These are phyloP conservation scores for Ailanthus altissimus DNA, from an alignment of 345 rosid genomes.

Conservation along the genomic window DNA sequence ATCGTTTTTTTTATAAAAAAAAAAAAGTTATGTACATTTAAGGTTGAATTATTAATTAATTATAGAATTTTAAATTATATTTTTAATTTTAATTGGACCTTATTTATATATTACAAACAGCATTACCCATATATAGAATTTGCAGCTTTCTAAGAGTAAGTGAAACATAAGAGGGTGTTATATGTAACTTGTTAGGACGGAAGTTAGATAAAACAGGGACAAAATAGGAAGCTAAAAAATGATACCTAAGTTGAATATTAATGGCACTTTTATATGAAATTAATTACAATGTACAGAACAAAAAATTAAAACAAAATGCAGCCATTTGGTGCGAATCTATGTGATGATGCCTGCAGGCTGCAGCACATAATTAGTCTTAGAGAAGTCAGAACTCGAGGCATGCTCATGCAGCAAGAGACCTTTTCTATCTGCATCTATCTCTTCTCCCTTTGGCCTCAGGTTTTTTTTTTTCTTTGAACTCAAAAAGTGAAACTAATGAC, in stretches of 20 bases:
- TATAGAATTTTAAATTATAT: no score
- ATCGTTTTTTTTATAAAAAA: no score
- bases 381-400: background rate
- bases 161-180: no score
- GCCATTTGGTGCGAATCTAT: background rate
- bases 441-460: background rate
- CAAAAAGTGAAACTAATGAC: background rate
- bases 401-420: background rate
- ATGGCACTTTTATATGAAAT: background rate
- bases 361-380: background rate
- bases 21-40: no score
- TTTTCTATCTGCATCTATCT: background rate
- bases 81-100: no score
- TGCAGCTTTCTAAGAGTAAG: no score
- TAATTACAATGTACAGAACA: background rate
- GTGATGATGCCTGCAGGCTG: background rate
- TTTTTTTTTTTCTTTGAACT: no score
- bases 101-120: no score
- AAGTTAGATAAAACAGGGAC: background rate
- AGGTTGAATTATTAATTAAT: no score
- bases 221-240: conserved; percentile 1
- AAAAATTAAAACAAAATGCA: background rate
- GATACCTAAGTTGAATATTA: background rate
- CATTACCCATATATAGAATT: no score
- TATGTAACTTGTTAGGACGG: no score